Evolutionary conservation across 225 moss, liverwort and hornwort species (phyloP).

Genomic region (Polytrichum commune): DNA sequence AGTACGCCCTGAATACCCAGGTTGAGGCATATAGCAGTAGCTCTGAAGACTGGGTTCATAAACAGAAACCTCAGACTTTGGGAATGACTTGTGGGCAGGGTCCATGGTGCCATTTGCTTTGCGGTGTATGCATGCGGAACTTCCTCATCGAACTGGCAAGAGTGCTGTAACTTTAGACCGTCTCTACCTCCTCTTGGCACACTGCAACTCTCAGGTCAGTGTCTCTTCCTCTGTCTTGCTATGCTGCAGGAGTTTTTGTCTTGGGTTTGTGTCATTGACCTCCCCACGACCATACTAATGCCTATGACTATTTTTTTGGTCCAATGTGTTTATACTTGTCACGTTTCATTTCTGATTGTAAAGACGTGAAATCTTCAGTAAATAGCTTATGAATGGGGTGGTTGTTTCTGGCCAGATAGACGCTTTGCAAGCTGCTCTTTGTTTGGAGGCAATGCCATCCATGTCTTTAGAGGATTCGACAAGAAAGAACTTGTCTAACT

Average conservation of each 20-base stretch:
- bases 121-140: slow-evolving; percentile 88
- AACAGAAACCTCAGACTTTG: too few relatives aligned
- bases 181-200: slow-evolving; percentile 81
- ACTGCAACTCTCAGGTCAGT: slow-evolving; percentile 79
- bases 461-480: slow-evolving; percentile 11
- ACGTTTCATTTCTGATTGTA: too few relatives aligned
- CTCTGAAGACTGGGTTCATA: too few relatives aligned
- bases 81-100: slow-evolving; percentile 34
- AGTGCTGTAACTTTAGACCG: slow-evolving; percentile 64
- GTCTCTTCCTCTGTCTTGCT: slow-evolving; percentile 2
- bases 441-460: slow-evolving; percentile 6
- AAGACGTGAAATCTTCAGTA: not conserved
- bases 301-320: not conserved
- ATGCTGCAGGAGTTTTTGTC: not conserved
- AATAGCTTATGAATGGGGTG: slow-evolving; percentile 27
- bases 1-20: too few relatives aligned
- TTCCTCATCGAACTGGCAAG: slow-evolving; percentile 84
- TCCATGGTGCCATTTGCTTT: slow-evolving; percentile 96
- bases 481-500: slow-evolving; percentile 3
- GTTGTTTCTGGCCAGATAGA: slow-evolving; percentile 63
- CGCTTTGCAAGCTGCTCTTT: slow-evolving; percentile 52
- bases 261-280: not conserved
- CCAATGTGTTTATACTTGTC: too few relatives aligned
- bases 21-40: too few relatives aligned
- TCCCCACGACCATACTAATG: not conserved